phyloP scores from a whole-genome alignment of 2,329 filamentous ascomycete species.

The Apiospora malaysiana region DNA sequence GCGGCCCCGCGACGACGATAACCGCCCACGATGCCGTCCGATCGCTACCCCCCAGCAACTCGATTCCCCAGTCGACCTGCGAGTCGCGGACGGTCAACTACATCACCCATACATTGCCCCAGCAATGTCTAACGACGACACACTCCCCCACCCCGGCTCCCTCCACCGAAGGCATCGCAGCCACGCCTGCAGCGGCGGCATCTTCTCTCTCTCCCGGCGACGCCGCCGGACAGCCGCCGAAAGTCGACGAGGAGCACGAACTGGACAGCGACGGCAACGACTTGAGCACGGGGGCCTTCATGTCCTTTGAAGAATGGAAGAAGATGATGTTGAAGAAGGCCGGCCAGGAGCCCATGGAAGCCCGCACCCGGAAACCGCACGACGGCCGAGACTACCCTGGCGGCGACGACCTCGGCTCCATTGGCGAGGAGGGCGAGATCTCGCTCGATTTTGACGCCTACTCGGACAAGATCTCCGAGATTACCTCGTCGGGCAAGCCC shows the following conservation, averaged over 20 bases:
- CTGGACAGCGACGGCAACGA: slow-evolving; percentile 68
- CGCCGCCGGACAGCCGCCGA: slow-evolving; percentile 23
- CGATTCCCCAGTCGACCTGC: slow-evolving; percentile 47
- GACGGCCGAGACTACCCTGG: slow-evolving; percentile 57
- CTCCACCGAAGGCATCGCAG: slow-evolving; percentile 30
- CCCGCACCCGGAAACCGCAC: slow-evolving; percentile 67
- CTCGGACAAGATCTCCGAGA: slow-evolving; percentile 52
- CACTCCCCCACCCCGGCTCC: slow-evolving; percentile 48
- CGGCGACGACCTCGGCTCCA: slow-evolving; percentile 75
- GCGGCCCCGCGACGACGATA: background rate
- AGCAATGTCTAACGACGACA: slow-evolving; percentile 74
- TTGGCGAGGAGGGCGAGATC: slow-evolving; percentile 91
- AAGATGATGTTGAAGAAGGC: slow-evolving; percentile 86
- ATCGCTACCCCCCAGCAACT: slow-evolving; percentile 14
- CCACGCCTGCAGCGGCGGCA: slow-evolving; percentile 22
- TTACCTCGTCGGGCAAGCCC: slow-evolving; percentile 40
- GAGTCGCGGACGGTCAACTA: slow-evolving; percentile 76
- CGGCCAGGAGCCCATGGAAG: slow-evolving; percentile 73
- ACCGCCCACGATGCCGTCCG: slow-evolving; percentile 3
- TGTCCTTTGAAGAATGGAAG: slow-evolving; percentile 99
- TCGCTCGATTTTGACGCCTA: slow-evolving; percentile 59
- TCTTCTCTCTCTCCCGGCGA: background rate
- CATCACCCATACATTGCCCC: slow-evolving; percentile 78
- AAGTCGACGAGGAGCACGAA: slow-evolving; percentile 54
- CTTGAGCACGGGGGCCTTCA: slow-evolving; percentile 70